Percentiles rank a stretch among this genome's conserved stretches.
Evolutionary conservation across 345 rosid species (phyloP).

Genomic region (Eucalyptus sideroxylon): DNA sequence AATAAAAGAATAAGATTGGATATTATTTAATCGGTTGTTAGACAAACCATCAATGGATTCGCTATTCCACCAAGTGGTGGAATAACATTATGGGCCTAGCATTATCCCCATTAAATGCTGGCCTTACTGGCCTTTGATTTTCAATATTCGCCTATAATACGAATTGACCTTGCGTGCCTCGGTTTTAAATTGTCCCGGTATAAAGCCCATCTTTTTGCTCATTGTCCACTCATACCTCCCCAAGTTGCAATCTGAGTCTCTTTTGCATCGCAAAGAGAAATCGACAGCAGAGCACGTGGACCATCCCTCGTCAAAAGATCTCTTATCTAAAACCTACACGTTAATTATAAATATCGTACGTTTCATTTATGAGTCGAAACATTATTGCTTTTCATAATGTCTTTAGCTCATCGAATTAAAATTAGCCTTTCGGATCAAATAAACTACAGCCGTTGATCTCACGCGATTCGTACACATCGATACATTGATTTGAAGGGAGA

Average conservation of each 20-base stretch:
- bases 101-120: not conserved
- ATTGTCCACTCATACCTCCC: no score
- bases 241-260: no score
- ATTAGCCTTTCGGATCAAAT: not conserved
- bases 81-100: not conserved
- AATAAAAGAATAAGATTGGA: no score
- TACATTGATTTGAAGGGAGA: not conserved
- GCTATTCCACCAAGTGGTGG: not conserved
- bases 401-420: not conserved
- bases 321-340: no score
- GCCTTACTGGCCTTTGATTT: not conserved
- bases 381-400: no score
- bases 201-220: no score
- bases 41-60: not conserved
- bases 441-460: not conserved
- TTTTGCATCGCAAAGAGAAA: no score
- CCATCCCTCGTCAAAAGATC: no score
- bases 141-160: not conserved
- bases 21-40: accelerated
- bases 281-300: no score
- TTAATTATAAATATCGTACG: no score
- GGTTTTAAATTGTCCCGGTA: no score
- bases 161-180: not conserved
- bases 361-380: no score
- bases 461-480: not conserved